phyloP scores from a whole-genome alignment of 306 rosid species.

The Cucumis melo region DNA sequence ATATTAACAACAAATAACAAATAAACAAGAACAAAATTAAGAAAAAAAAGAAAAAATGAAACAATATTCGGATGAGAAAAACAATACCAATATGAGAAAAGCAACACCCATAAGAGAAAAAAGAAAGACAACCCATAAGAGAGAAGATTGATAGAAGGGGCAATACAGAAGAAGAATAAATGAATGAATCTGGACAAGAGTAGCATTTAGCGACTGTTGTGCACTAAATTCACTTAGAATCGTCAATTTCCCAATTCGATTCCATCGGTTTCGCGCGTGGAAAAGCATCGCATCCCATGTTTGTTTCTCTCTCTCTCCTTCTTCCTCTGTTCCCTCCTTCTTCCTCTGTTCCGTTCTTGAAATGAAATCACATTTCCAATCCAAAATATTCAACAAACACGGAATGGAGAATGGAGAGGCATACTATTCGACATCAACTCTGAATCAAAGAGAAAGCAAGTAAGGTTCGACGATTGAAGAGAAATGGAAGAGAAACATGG shows the following conservation, averaged over 20 bases:
- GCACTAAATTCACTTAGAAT: conserved; percentile 1
- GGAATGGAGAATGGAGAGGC: too few species aligned
- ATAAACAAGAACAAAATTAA: background rate
- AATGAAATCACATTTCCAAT: background rate
- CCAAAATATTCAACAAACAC: too few species aligned
- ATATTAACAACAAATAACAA: background rate
- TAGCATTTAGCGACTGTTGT: background rate
- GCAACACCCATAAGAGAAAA: background rate
- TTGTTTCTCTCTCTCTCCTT: background rate
- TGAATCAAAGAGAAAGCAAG: too few species aligned
- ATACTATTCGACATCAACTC: too few species aligned
- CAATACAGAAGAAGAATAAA: background rate
- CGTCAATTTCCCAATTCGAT: background rate
- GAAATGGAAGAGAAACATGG: too few species aligned
- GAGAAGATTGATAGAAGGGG: background rate
- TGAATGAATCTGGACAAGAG: background rate
- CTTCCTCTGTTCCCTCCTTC: too few species aligned
- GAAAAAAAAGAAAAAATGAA: background rate
- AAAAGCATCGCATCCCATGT: background rate
- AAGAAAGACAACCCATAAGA: background rate
- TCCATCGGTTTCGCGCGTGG: background rate
- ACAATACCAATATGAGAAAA: background rate
- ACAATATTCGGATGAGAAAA: background rate
- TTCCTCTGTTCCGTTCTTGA: background rate
- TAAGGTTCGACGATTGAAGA: too few species aligned